These are phyloP conservation scores for Aspergillus ellipticus DNA, from an alignment of 495 filamentous ascomycete species.

Conservation along the genomic window DNA sequence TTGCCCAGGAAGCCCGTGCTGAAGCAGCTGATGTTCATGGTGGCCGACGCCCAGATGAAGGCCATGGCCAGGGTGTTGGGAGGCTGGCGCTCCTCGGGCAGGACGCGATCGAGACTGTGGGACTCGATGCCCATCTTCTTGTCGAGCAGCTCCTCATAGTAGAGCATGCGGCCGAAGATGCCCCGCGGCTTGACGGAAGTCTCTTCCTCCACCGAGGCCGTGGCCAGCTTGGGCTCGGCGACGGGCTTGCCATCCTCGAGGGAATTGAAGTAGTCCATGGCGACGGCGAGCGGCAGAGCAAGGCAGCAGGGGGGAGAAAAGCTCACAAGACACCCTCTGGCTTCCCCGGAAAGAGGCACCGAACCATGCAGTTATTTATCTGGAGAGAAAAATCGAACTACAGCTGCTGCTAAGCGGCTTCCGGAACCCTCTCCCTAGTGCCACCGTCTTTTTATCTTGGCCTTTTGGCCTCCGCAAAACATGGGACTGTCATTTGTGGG, in stretches of 20 bases:
- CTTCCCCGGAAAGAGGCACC: neutral
- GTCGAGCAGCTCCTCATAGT: constrained; percentile 47
- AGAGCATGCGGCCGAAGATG: constrained; percentile 34
- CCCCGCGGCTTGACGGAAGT: constrained; percentile 13
- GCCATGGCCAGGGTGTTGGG: constrained; percentile 41
- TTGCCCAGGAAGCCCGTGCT: constrained; percentile 34
- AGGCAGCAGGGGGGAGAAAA: neutral
- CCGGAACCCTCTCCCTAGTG: neutral
- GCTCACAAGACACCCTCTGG: neutral
- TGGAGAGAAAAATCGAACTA: neutral
- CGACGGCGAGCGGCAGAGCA: constrained; percentile 22
- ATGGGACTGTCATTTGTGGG: neutral
- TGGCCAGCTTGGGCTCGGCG: constrained; percentile 48
- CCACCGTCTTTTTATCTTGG: neutral
- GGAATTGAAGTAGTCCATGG: constrained; percentile 35
- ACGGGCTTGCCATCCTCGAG: constrained; percentile 45
- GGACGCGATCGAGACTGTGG: constrained; percentile 48
- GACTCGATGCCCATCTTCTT: constrained; percentile 52
- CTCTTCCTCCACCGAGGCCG: constrained; percentile 17
- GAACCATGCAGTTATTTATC: neutral
- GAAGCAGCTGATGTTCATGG: constrained; percentile 55
- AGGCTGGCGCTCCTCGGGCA: constrained; percentile 39
- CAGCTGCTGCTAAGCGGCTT: neutral
- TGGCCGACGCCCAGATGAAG: constrained; percentile 50
- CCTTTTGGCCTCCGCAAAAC: neutral